These are phyloP conservation scores for Arthroderma sp. DNA, from an alignment of 2,329 filamentous ascomycete species.

Conservation along the genomic window DNA sequence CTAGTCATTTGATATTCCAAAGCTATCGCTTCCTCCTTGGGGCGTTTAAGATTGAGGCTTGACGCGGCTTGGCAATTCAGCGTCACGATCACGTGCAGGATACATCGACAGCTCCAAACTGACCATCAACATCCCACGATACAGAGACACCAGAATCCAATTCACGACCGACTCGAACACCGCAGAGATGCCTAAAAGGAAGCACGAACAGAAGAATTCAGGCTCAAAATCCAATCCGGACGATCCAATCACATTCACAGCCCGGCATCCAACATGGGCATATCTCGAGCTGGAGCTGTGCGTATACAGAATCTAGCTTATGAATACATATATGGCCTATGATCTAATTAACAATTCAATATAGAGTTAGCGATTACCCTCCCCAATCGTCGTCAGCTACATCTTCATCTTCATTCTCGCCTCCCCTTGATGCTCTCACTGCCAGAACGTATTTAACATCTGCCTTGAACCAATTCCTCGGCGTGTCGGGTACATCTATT, in stretches of 20 bases:
- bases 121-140: too few relatives aligned
- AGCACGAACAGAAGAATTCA: too few relatives aligned
- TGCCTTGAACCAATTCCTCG: slow-evolving; percentile 35
- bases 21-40: too few relatives aligned
- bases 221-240: not conserved
- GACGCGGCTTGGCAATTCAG: too few relatives aligned
- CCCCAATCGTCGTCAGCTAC: slow-evolving; percentile 5
- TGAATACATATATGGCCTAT: not conserved
- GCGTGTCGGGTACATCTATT: slow-evolving; percentile 33
- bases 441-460: slow-evolving; percentile 32
- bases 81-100: too few relatives aligned
- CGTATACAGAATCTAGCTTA: slow-evolving; percentile 1
- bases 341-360: not conserved
- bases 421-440: slow-evolving; percentile 32
- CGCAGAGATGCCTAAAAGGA: too few relatives aligned
- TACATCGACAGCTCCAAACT: too few relatives aligned
- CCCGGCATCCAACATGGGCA: slow-evolving; percentile 31
- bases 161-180: too few relatives aligned
- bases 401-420: slow-evolving; percentile 16
- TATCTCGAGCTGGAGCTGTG: slow-evolving; percentile 32
- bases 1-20: too few relatives aligned
- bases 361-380: not conserved
- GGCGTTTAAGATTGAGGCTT: too few relatives aligned
- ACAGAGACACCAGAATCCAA: too few relatives aligned
- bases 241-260: slow-evolving; percentile 19